These are phyloP conservation scores for Coniochaeta sp. DNA, from an alignment of 2,329 filamentous ascomycete species.

Conservation along the genomic window DNA sequence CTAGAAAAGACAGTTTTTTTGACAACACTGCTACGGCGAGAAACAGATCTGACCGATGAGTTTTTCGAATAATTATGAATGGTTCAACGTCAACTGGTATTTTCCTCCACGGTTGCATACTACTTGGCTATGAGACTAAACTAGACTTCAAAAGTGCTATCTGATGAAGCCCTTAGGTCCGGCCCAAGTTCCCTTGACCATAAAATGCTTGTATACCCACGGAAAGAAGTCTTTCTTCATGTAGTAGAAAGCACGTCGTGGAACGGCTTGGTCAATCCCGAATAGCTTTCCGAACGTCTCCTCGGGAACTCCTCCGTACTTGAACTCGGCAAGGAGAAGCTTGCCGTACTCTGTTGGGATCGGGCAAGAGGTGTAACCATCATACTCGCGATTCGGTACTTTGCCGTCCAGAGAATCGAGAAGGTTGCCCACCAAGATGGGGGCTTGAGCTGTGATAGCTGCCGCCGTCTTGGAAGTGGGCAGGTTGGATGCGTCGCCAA, in stretches of 20 bases:
- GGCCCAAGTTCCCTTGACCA: slow-evolving; percentile 23
- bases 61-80: no score
- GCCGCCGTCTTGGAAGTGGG: slow-evolving; percentile 36
- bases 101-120: no score
- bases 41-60: no score
- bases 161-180: slow-evolving; percentile 17
- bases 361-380: slow-evolving; percentile 39
- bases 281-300: slow-evolving; percentile 30
- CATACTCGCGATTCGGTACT: slow-evolving; percentile 25
- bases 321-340: slow-evolving; percentile 40
- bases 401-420: slow-evolving; percentile 25
- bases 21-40: no score
- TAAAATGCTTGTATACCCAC: slow-evolving; percentile 20
- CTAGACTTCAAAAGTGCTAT: not conserved
- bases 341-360: slow-evolving; percentile 34
- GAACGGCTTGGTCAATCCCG: slow-evolving; percentile 28
- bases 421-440: slow-evolving; percentile 34
- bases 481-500: slow-evolving; percentile 29
- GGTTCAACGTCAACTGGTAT: no score
- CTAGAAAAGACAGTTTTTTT: no score
- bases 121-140: no score
- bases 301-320: slow-evolving; percentile 36
- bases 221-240: slow-evolving; percentile 38
- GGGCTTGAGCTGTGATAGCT: slow-evolving; percentile 34
- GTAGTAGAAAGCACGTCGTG: slow-evolving; percentile 29